Base-by-base conservation (phyloP, 345 rosid species). In the Eucalyptus pauciflora region DNA sequence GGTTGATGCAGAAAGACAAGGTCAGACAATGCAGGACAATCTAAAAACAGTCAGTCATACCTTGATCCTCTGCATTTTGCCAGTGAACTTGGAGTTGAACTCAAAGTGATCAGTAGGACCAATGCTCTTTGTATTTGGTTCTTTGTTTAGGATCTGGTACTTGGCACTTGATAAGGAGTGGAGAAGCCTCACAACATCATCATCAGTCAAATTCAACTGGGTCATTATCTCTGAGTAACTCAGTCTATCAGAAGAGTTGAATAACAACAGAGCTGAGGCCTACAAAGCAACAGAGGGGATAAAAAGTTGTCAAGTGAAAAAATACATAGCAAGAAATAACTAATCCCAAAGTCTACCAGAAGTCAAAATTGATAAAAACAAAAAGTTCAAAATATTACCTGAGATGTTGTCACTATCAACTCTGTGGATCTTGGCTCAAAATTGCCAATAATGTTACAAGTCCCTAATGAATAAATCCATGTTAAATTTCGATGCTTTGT, bases 21-120 rank as follows among this genome's bases (percentile, higher is more conserved):
- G 80, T 69, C 41, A 52, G 56, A 45, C 27, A 60, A 64, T 31
- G 0, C 79, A 31, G 79, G 43, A 69, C 80, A 69, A 31, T 0
- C 10, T 7, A 67, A 33, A 69, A 69, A 31, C 6, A 33, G 80
- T 69, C 14, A 0, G 46, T 37, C 41, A 24, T 27, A 97, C 99
- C 99, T 97, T 96, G 85, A 98, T 96, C 92, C 98, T 96, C 94
- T 97, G 95, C 99, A 96, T 93, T 91, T 95, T 93, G 87, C 97
- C 98, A 0, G 96, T 95, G 91, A 98, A 98, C 92, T 95, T 98
- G 89, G 93, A 90, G 92, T 96, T 96, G 92, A 96, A 93, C 91
- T 95, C 95, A 87, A 96, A 96, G 88, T 69, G 87, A 89, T 96
- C 98, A 41, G 91, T 88, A 89, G 92, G 94, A 15, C 94, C 92